phyloP scores from a whole-genome alignment of 108 stramenopile species.

The Pseudonitzschia multistriata region DNA sequence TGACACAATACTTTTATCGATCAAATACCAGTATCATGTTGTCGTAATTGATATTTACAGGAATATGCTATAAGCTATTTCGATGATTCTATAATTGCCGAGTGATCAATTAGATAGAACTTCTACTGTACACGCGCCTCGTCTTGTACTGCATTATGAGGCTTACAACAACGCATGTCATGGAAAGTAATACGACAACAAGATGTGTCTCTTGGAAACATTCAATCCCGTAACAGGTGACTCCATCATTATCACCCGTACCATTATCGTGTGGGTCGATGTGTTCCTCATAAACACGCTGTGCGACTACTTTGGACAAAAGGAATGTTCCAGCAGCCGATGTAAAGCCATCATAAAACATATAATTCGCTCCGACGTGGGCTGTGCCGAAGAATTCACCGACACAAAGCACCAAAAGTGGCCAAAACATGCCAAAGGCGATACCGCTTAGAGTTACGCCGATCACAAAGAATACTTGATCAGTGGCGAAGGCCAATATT shows the following conservation, averaged over 20 bases:
- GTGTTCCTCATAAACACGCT: constrained; percentile 72
- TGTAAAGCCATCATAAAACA: constrained; percentile 81
- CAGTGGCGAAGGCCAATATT: constrained; percentile 53
- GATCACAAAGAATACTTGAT: constrained; percentile 58
- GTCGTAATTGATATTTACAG: too few relatives aligned
- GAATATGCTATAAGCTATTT: too few relatives aligned
- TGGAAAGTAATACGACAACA: constrained; percentile 47
- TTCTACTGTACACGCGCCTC: constrained; percentile 26
- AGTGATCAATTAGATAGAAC: not conserved
- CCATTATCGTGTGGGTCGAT: constrained; percentile 33
- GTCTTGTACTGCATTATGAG: constrained; percentile 31
- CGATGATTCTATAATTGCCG: too few relatives aligned
- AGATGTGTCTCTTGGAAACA: constrained; percentile 65
- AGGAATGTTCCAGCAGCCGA: constrained; percentile 82
- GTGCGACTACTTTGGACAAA: constrained; percentile 75
- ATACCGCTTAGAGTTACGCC: constrained; percentile 69
- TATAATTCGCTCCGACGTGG: constrained; percentile 81
- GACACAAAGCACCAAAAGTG: constrained; percentile 72
- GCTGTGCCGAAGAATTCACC: constrained; percentile 72
- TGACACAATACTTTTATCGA: too few relatives aligned
- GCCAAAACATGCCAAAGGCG: constrained; percentile 88
- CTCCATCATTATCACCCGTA: constrained; percentile 12
- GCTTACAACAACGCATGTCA: constrained; percentile 52
- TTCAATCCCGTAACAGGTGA: constrained; percentile 54
- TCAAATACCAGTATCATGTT: too few relatives aligned